These are phyloP conservation scores for Quercus rubra DNA, from an alignment of 306 rosid genomes.

Conservation along the genomic window DNA sequence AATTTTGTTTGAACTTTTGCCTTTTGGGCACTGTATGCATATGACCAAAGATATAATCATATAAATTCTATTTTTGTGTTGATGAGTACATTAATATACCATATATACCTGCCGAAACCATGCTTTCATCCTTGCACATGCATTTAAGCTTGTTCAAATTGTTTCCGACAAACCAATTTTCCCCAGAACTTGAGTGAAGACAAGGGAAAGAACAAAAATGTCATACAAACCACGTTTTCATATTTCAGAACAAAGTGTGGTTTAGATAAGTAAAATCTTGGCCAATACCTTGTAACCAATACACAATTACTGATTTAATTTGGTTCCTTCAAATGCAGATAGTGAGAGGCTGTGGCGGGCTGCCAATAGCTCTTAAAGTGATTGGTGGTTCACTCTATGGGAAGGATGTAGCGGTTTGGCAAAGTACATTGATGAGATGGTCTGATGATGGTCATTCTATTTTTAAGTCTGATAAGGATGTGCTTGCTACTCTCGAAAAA, in stretches of 20 bases:
- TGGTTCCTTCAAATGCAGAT: constrained; percentile 18
- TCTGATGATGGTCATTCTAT: constrained; percentile 9
- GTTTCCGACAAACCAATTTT: no score
- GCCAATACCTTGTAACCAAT: not conserved
- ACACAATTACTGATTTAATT: not conserved
- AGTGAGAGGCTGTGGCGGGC: constrained; percentile 22
- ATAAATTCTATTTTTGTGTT: no score
- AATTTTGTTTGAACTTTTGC: not conserved
- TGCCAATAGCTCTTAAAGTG: constrained; percentile 27
- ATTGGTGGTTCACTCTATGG: constrained; percentile 23
- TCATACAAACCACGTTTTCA: no score
- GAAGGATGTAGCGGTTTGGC: constrained; percentile 10
- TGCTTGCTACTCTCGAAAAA: constrained; percentile 20
- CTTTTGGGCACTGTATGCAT: not conserved
- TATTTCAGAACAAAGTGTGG: no score
- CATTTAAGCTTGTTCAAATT: no score
- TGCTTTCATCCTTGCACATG: no score
- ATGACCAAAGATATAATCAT: no score
- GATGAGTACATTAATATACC: no score
- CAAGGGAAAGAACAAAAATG: no score
- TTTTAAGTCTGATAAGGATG: constrained; percentile 7
- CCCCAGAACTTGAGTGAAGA: no score
- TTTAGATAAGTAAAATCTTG: not conserved
- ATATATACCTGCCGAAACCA: no score
- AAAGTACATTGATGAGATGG: not conserved